Evolutionary conservation across 345 rosid genomes (phyloP).

Genomic region (Adansonia digitata): DNA sequence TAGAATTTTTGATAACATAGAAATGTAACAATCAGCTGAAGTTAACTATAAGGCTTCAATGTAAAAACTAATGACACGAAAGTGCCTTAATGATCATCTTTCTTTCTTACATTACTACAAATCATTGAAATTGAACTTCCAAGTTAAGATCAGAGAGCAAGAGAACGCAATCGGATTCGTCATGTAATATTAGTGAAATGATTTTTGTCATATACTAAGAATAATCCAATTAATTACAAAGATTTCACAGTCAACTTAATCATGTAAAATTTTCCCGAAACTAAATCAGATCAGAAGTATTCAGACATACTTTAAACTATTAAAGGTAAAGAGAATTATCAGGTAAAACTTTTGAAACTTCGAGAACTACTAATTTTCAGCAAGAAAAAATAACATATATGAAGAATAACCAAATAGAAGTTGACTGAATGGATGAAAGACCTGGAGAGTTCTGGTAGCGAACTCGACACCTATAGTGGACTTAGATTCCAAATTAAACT

Average conservation of each 20-base stretch:
- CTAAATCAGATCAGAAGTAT: background rate
- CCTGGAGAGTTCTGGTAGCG: slow-evolving; percentile 66
- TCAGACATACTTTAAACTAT: background rate
- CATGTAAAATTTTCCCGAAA: background rate
- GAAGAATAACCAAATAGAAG: slow-evolving; percentile 6
- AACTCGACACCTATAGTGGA: slow-evolving; percentile 74
- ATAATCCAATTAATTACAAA: background rate
- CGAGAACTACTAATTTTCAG: background rate
- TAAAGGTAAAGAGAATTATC: background rate
- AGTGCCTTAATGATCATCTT: background rate
- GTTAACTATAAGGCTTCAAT: background rate
- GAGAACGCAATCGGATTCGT: background rate
- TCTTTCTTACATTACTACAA: background rate
- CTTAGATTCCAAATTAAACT: slow-evolving; percentile 67
- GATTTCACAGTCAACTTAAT: background rate
- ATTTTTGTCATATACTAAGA: background rate
- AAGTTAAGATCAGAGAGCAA: background rate
- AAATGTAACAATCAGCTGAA: background rate
- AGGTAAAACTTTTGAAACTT: background rate
- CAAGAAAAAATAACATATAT: background rate
- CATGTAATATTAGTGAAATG: background rate
- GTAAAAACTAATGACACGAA: background rate
- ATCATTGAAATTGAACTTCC: background rate
- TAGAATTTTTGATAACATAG: background rate
- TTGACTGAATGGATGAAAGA: background rate